Evolutionary conservation across 2,329 filamentous ascomycete genomes (phyloP), one percentile per base, ranked within the genome.

Genomic region (Emydomyces testavorans): DNA sequence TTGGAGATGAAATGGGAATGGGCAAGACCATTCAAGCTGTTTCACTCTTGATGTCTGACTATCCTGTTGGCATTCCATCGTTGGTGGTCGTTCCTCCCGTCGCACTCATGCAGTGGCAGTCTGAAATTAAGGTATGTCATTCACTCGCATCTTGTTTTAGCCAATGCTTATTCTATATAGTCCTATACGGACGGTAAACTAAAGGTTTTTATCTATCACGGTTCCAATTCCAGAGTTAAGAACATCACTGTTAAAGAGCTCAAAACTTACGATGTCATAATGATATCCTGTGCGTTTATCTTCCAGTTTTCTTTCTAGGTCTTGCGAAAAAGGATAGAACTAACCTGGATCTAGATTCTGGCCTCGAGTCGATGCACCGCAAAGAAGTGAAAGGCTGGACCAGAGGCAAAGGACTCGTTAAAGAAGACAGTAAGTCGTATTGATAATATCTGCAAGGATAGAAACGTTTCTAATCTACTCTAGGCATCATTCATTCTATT

Each of bases 1-100:
- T 98, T 1, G 92, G 92, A 50, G 92, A 98, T 57, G 92, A 98
- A 67, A 98, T 98, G 92, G 92, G 92, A 5, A 85, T 98, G 69
- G 92, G 92, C 42, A 98, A 98, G 71, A 98, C 92, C 0, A 96
- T 98, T 43, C 92, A 98, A 66, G 90, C 92, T 2, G 92, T 98
- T 15, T 95, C 90, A 2, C 76, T 98, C 37, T 88, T 98, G 65
- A 96, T 96, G 92, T 95, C 90, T 0, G 89, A 96, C 62, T 95
- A 85, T 58, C 90, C 89, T 2, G 84, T 81, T 18, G 83, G 83
- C 56, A 70, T 82, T 47, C 90, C 92, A 1, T 85, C 87, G 0
- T 73, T 96, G 3, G 89, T 96, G 1, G 75, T 95, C 28, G 88
- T 94, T 0, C 90, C 90, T 0, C 90, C 90, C 0, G 90, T 95